Percentiles rank a stretch among this genome's conserved stretches.
These are phyloP conservation scores for Rosa lucieae DNA, from an alignment of 306 rosid species.

Conservation along the genomic window DNA sequence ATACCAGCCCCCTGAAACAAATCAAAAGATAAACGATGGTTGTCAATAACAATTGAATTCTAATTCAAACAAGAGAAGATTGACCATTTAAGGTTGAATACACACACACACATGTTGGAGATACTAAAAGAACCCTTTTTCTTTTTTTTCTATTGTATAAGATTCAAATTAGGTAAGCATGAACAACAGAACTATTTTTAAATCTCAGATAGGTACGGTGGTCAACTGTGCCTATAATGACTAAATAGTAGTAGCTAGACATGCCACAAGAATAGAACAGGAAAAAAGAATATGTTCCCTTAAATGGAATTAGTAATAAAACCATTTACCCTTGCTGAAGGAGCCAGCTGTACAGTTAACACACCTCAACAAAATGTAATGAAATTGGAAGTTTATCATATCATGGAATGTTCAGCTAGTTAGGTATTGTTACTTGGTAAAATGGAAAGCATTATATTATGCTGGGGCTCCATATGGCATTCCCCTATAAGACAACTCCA, in stretches of 20 bases:
- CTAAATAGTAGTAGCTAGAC: neutral
- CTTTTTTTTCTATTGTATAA: no score
- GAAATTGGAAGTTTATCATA: neutral
- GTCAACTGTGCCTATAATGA: neutral
- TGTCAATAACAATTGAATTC: neutral
- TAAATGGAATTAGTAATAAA: neutral
- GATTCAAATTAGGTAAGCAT: no score
- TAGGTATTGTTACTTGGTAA: neutral
- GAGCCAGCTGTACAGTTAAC: neutral
- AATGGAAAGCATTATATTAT: neutral
- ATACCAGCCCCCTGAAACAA: slow-evolving; percentile 81
- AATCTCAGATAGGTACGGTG: neutral
- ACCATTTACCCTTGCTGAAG: neutral
- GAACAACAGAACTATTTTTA: neutral
- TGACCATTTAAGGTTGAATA: neutral
- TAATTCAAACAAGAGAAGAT: neutral
- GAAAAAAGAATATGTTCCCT: neutral
- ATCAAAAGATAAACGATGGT: slow-evolving; percentile 1
- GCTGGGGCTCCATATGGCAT: neutral
- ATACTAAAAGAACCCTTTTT: neutral
- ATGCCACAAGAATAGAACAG: neutral
- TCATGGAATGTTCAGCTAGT: neutral
- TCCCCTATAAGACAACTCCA: neutral
- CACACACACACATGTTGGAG: neutral
- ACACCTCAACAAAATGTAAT: neutral